Evolutionary conservation across 1,284 basidiomycete genomes (phyloP).

Genomic region (Ganoderma sinense): DNA sequence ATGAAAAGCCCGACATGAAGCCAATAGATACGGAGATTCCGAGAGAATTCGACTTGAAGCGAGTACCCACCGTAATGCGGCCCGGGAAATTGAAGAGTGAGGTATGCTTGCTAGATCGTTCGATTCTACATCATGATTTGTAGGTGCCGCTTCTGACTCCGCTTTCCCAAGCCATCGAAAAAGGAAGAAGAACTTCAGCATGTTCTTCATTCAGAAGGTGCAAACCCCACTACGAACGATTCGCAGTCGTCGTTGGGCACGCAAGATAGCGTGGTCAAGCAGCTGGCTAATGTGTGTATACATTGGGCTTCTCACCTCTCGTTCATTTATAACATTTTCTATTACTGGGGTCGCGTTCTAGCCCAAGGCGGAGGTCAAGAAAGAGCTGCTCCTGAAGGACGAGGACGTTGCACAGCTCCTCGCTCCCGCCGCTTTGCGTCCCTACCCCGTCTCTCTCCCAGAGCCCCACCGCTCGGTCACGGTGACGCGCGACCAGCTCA

Average conservation of each 20-base stretch:
- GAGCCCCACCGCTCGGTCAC: slow-evolving; percentile 12
- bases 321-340: not conserved
- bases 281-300: slow-evolving; percentile 3
- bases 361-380: slow-evolving; percentile 28
- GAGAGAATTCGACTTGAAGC: not conserved
- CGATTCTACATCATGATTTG: not conserved
- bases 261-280: not conserved
- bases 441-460: slow-evolving; percentile 24
- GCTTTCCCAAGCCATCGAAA: not conserved
- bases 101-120: not conserved
- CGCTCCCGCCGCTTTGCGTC: slow-evolving; percentile 13
- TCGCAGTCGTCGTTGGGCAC: not conserved
- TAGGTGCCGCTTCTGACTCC: not conserved
- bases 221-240: not conserved
- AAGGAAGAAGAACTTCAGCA: not conserved
- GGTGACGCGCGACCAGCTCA: slow-evolving; percentile 42
- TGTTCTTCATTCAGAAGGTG: not conserved
- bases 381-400: slow-evolving; percentile 22
- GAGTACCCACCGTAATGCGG: not conserved
- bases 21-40: not conserved
- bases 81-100: not conserved
- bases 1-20: not conserved
- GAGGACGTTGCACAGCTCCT: slow-evolving; percentile 22
- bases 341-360: not conserved
- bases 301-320: not conserved